Percentiles rank a stretch among this genome's conserved stretches.
phyloP scores from a whole-genome alignment of 352 stramenopile genomes.

The Phytophthora agathidicida region DNA sequence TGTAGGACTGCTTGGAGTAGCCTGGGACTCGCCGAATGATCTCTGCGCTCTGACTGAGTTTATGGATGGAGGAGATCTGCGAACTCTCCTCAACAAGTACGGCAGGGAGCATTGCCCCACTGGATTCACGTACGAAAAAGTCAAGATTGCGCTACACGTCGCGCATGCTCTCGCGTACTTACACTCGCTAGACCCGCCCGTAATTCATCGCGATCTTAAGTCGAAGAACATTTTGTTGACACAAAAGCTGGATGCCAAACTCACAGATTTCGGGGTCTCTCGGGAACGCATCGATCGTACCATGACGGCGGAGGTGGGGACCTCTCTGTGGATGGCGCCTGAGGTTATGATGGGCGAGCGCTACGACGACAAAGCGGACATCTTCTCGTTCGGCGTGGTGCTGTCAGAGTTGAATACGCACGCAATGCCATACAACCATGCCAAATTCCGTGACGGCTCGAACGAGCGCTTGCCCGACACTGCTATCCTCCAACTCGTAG shows the following conservation, averaged over 20 bases:
- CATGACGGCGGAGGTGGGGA: conserved; percentile 39
- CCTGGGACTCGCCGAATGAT: conserved; percentile 43
- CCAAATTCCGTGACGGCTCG: background rate
- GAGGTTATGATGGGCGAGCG: conserved; percentile 42
- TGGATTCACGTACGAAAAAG: conserved; percentile 38
- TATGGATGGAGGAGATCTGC: conserved; percentile 38
- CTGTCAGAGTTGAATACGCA: conserved; percentile 37
- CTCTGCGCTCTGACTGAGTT: conserved; percentile 44
- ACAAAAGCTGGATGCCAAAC: conserved; percentile 34
- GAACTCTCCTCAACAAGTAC: conserved; percentile 15
- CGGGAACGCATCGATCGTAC: conserved; percentile 19
- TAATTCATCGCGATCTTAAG: conserved; percentile 41
- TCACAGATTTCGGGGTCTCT: conserved; percentile 47
- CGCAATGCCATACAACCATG: conserved; percentile 27
- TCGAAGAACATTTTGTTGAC: conserved; percentile 36
- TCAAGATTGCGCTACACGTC: conserved; percentile 39
- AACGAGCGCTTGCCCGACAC: conserved; percentile 10
- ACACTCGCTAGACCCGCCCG: conserved; percentile 22
- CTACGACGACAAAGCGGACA: conserved; percentile 28
- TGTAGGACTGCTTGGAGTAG: conserved; percentile 42
- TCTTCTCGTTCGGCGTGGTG: conserved; percentile 34
- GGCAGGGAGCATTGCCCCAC: background rate
- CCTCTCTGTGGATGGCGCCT: conserved; percentile 39
- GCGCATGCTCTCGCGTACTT: conserved; percentile 42
- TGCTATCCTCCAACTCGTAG: conserved; percentile 29